phyloP scores from a whole-genome alignment of 306 rosid species.

The Lathyrus oleraceus region DNA sequence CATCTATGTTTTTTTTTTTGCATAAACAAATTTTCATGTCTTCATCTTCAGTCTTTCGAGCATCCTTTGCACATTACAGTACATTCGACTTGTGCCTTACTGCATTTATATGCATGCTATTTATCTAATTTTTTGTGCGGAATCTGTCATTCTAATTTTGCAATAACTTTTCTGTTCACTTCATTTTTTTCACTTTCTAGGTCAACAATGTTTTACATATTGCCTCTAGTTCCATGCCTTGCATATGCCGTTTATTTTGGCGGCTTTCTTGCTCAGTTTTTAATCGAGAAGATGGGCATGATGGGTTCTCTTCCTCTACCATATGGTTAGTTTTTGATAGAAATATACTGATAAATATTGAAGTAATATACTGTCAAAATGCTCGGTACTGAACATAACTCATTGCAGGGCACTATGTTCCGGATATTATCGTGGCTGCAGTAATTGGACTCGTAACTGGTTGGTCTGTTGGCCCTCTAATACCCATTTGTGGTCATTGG shows the following conservation, averaged over 20 bases:
- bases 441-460: conserved; percentile 74
- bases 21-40: conserved; percentile 21
- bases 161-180: conserved; percentile 13
- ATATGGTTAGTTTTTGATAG: conserved; percentile 57
- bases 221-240: conserved; percentile 81
- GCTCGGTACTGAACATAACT: conserved; percentile 8
- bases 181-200: conserved; percentile 47
- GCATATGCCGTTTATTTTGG: conserved; percentile 85
- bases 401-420: conserved; percentile 73
- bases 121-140: conserved; percentile 20
- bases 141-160: conserved; percentile 26
- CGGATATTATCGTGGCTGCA: conserved; percentile 75
- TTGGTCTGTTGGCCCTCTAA: conserved; percentile 78
- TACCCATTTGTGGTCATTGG: conserved; percentile 85
- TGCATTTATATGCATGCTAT: conserved; percentile 12
- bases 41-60: conserved; percentile 25
- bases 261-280: conserved; percentile 81
- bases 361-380: too few relatives aligned
- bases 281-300: conserved; percentile 98
- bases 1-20: neutral
- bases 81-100: conserved; percentile 4
- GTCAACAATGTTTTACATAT: conserved; percentile 66
- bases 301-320: conserved; percentile 96
- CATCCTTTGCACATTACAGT: conserved; percentile 8
- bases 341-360: too few relatives aligned